phyloP scores from a whole-genome alignment of 305 asterid genomes.

The Fraxinus xanthoxyloides region DNA sequence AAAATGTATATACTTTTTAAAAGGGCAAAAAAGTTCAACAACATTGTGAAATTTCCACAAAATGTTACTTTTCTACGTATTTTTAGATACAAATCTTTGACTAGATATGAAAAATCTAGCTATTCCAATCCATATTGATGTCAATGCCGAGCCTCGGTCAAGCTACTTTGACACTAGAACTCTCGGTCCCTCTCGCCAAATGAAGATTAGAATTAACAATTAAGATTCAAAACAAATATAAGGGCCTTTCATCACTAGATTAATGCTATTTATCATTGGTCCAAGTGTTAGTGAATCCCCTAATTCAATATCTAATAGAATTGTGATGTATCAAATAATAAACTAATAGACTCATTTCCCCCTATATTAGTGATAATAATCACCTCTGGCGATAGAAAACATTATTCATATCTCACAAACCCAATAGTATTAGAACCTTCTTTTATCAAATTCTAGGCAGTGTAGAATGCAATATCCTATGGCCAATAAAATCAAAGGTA shows the following conservation, averaged over 20 bases:
- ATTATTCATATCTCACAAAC: not conserved
- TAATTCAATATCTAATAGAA: not conserved
- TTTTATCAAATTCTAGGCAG: not conserved
- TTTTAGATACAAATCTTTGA: not conserved
- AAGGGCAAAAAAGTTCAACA: not conserved
- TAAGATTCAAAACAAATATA: not conserved
- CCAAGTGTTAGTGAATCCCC: not conserved
- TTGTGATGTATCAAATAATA: not conserved
- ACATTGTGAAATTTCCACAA: not conserved
- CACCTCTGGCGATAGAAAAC: not conserved
- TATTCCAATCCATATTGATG: not conserved
- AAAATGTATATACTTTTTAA: too few relatives aligned
- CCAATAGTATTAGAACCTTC: not conserved
- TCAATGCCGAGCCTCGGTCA: not conserved
- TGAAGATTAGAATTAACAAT: not conserved
- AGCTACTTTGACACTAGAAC: not conserved
- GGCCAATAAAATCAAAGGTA: not conserved
- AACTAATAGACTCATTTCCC: not conserved
- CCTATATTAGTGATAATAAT: not conserved
- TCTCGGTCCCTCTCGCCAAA: not conserved
- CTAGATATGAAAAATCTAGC: not conserved
- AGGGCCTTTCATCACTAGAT: not conserved
- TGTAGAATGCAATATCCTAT: not conserved
- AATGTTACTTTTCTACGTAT: too few relatives aligned
- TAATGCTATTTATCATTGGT: too few relatives aligned